phyloP scores from a whole-genome alignment of 345 rosid species.

The Stellera chamaejasme region DNA sequence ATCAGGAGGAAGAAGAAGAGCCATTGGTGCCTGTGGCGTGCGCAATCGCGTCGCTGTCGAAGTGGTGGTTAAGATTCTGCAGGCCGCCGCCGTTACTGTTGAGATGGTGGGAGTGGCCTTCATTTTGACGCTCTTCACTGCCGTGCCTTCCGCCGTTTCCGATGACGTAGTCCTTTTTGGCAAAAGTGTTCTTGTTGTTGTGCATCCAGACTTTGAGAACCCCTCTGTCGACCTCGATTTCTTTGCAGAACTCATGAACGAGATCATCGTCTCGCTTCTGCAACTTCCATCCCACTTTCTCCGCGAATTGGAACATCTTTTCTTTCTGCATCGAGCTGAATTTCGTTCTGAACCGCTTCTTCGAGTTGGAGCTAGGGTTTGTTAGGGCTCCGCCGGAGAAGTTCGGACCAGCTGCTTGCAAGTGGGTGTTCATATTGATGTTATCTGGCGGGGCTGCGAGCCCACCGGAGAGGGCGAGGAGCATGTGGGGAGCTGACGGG shows the following conservation, averaged over 20 bases:
- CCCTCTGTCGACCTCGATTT: slow-evolving; percentile 55
- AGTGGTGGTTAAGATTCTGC: slow-evolving; percentile 24
- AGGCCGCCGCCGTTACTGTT: slow-evolving; percentile 6
- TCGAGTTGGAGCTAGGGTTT: slow-evolving; percentile 16
- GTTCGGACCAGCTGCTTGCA: slow-evolving; percentile 6
- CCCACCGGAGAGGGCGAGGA: slow-evolving; percentile 53
- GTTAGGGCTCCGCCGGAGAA: neutral
- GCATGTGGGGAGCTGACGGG: slow-evolving; percentile 73
- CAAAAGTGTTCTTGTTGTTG: slow-evolving; percentile 72
- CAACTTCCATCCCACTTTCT: slow-evolving; percentile 79
- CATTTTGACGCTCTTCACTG: slow-evolving; percentile 1
- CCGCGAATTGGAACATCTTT: slow-evolving; percentile 65
- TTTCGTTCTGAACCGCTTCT: slow-evolving; percentile 61
- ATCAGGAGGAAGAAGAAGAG: slow-evolving; percentile 40
- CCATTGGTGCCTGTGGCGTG: slow-evolving; percentile 26
- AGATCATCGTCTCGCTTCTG: slow-evolving; percentile 67
- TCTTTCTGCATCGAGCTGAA: slow-evolving; percentile 66
- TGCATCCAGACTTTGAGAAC: slow-evolving; percentile 98
- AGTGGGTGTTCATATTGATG: slow-evolving; percentile 11
- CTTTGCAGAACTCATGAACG: slow-evolving; percentile 52
- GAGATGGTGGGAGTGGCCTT: slow-evolving; percentile 2
- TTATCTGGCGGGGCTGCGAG: slow-evolving; percentile 12
- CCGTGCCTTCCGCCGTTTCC: slow-evolving; percentile 7
- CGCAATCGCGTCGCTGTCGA: slow-evolving; percentile 21
- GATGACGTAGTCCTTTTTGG: slow-evolving; percentile 20